Evolutionary conservation across 768 basidiomycete species (phyloP), one percentile per base, ranked within the genome.

Genomic region (Leccinum rimulosum): DNA sequence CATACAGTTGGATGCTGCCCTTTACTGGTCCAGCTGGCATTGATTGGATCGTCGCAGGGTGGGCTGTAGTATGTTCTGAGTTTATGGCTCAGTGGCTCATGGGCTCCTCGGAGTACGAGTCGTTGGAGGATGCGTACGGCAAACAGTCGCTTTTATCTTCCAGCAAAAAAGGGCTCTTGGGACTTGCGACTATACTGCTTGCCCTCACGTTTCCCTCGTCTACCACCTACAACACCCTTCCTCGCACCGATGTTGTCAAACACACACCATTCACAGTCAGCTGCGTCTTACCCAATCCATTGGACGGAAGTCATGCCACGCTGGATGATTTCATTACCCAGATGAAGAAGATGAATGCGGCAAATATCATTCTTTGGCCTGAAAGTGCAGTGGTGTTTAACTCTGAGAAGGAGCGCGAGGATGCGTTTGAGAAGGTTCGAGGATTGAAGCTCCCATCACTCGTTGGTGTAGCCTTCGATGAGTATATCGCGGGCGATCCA

Each of bases 41-140:
- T 58, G 89, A 93, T 69, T 93, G 89, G 87, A 69, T 88, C 28
- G 79, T 82, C 7, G 91, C 82, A n/a, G 85, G 83, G 8, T 93
- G 88, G 87, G 88, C 89, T 5, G 83, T 84, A 10, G 78, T 91
- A 10, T 64, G 82, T 28, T 82, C 87, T 8, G 81, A 87, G 62
- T 64, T 75, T 2, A 66, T 81, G 8, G 83, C 81, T 30, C 70
- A 66, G 27, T 88, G 84, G 86, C 79, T 83, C 49, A 85, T 91
- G 70, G 82, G 79, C 5, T 61, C 62, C 3, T 57, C 60, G 35
- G 60, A 63, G 33, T 53, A 63, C 45, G 71, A 70, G 14, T 19
- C 38, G 0, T 38, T 59, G 58, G 66, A 61, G 55, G 65, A 60
- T 4, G 14, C 15, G 10, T 49, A 50, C n/a, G 4, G 4, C 31